These are phyloP conservation scores for Pseudocercospora fuligena DNA, from an alignment of 2,329 filamentous ascomycete species.

Conservation along the genomic window DNA sequence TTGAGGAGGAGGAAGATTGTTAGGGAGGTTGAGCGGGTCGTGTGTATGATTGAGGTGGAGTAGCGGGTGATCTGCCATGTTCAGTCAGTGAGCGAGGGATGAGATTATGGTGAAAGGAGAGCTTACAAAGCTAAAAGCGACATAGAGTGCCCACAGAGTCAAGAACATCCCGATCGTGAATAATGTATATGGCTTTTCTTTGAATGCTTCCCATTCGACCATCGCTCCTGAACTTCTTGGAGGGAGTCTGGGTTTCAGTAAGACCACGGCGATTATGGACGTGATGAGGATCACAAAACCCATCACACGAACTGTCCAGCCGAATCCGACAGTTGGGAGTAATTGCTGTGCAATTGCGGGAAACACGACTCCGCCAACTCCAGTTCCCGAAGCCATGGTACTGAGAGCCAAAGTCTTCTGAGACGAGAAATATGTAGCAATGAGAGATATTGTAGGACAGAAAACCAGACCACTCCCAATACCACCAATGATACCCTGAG, in stretches of 20 bases:
- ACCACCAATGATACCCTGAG: slow-evolving; percentile 54
- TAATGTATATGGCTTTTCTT: slow-evolving; percentile 40
- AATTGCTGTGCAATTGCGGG: not conserved
- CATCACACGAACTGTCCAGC: slow-evolving; percentile 57
- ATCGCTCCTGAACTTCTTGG: slow-evolving; percentile 36
- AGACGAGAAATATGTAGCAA: slow-evolving; percentile 67
- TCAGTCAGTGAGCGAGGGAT: not conserved
- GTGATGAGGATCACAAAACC: slow-evolving; percentile 49
- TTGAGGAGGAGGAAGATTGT: slow-evolving; percentile 1
- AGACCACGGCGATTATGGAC: not conserved
- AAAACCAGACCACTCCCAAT: slow-evolving; percentile 59
- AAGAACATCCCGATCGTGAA: slow-evolving; percentile 11
- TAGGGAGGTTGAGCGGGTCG: not conserved
- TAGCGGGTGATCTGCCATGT: not conserved
- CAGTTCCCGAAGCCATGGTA: slow-evolving; percentile 61
- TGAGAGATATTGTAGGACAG: slow-evolving; percentile 64
- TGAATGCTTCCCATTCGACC: slow-evolving; percentile 46
- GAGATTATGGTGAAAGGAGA: not conserved
- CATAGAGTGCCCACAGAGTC: not conserved
- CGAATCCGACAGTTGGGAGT: slow-evolving; percentile 45
- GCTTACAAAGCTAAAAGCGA: slow-evolving; percentile 2
- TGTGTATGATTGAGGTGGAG: not conserved
- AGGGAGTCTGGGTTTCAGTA: slow-evolving; percentile 24
- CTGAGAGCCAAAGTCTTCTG: slow-evolving; percentile 62
- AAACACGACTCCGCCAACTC: not conserved